Evolutionary conservation across 257 asterid species (phyloP).

Genomic region (Fraxinus americana): DNA sequence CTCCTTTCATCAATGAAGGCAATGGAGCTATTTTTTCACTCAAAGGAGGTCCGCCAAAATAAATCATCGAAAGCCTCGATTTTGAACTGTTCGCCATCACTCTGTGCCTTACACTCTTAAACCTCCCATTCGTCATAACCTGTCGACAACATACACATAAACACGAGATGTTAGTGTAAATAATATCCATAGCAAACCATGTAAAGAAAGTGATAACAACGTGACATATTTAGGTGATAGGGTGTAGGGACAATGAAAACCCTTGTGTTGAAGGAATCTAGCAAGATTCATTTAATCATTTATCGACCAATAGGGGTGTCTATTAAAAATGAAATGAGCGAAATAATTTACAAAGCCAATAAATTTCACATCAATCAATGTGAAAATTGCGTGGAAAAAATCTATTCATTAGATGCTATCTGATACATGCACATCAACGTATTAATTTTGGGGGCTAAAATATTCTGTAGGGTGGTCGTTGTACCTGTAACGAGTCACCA

Average conservation of each 20-base stretch:
- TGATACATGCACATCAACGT: not conserved
- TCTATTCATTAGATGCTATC: not conserved
- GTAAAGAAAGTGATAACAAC: not conserved
- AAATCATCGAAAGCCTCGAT: slow-evolving; percentile 17
- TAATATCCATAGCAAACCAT: not conserved
- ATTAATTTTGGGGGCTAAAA: not conserved
- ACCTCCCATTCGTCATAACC: slow-evolving; percentile 1
- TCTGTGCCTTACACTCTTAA: slow-evolving; percentile 13
- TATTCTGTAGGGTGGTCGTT: not conserved
- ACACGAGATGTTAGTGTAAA: not conserved
- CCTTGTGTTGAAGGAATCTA: slow-evolving; percentile 9
- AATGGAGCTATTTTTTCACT: slow-evolving; percentile 11
- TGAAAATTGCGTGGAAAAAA: not conserved
- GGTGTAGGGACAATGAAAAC: not conserved
- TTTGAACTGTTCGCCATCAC: slow-evolving; percentile 2
- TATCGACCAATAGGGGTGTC: not conserved
- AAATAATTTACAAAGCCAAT: slow-evolving; percentile 28
- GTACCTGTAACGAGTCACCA: slow-evolving; percentile 26
- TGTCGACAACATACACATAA: not conserved
- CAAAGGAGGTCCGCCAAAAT: slow-evolving; percentile 19
- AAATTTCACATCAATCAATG: slow-evolving; percentile 30
- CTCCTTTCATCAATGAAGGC: slow-evolving; percentile 9
- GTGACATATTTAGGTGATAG: not conserved
- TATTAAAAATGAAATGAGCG: not conserved
- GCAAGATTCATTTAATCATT: slow-evolving; percentile 19